Base-by-base conservation (phyloP, 805 yeast species). In the Candida schatavii region DNA sequence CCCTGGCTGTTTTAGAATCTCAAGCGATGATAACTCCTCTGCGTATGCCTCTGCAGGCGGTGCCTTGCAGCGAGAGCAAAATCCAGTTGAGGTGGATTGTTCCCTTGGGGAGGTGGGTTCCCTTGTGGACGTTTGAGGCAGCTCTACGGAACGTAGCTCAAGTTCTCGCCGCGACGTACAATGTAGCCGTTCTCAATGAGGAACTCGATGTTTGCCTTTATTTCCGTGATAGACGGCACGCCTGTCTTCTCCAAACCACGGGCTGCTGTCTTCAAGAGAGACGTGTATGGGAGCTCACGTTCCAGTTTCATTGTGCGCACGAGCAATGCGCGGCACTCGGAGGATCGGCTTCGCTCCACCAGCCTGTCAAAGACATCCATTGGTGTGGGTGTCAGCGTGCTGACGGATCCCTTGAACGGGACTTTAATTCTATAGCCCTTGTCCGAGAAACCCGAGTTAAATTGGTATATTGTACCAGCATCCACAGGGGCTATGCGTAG, bases 151-250 rank as follows among this genome's bases (percentile, higher is more conserved):
- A 68, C 44, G 50, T 68, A 68, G 28, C 37, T 45, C 25, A 64
- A 41, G 14, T 39, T 42, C 13, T 53, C 56, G 6, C 45, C 53
- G 14, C 44, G 49, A 32, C 74, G 48, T 32, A 44, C 42, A 13
- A 72, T 35, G 43, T 51, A 70, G 31, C 67, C 77, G 15, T 52
- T 57, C 17, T 49, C 51, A 17, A 73, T 58, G 47, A 73, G 54
- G 27, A 52, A 47, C 40, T 69, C 75, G 13, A 72, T 50, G 19
- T 52, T 51, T 5, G 18, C 35, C 47, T 72, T 72, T 33, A 72
- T 39, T 13, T 67, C 65, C 10, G 34, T 43, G 9, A 65, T 42
- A 3, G 53, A 48, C 11, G 15, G 20, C 18, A n/a, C 35, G 7
- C 22, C 19, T 7, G 54, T 50, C 13, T 43, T 42, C 13, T 53